Evolutionary conservation across 768 basidiomycete species (phyloP), one percentile per base, ranked within the genome.

Genomic region (Mycena crocata): DNA sequence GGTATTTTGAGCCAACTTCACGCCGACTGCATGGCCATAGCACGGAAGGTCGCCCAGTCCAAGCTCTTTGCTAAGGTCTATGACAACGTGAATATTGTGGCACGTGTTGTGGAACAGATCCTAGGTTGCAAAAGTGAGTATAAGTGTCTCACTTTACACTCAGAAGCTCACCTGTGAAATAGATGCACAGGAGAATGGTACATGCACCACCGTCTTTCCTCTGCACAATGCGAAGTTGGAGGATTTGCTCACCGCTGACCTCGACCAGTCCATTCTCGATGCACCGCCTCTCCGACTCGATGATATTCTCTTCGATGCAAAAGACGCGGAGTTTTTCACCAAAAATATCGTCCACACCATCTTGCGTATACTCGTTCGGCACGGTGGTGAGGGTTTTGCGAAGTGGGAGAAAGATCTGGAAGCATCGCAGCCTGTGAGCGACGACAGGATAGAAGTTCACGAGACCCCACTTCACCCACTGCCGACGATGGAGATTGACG

Each of bases 81-180:
- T 54, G 75, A 79, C 65, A 79, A 78, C 51, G 74, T 78, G 46
- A 79, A 79, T 46, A 56, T 75, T 58, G 50, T 75, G 39, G 63
- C 63, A 24, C 66, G 70, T 21, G 54, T 69, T 17, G 72, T 74
- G 1, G 78, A 79, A 48, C 76, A 77, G 45, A 58, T 74, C 8
- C 42, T 78, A 0, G 75, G 76, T 0, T 66, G 73, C 1, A 76
- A 50, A 19, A 63, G 71, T 71, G 42, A 46, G 70, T 62, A 9
- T 32, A 32, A 9, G 26, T 57, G 34, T 40, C 21, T 32, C n/a
- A 26, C 2, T 21, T 31, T 28, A 32, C 9, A 26, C 13, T 30
- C n/a, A n/a, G 7, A 14, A 34, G 35, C 35, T 35, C 14, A 35
- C 24, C 10, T 37, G 35, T 24, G 17, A 21, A 5, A 37, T n/a